Percentiles rank a stretch among this genome's conserved stretches.
Evolutionary conservation across 164 flowering plant genomes (phyloP).

Genomic region (Dillenia turbinata): DNA sequence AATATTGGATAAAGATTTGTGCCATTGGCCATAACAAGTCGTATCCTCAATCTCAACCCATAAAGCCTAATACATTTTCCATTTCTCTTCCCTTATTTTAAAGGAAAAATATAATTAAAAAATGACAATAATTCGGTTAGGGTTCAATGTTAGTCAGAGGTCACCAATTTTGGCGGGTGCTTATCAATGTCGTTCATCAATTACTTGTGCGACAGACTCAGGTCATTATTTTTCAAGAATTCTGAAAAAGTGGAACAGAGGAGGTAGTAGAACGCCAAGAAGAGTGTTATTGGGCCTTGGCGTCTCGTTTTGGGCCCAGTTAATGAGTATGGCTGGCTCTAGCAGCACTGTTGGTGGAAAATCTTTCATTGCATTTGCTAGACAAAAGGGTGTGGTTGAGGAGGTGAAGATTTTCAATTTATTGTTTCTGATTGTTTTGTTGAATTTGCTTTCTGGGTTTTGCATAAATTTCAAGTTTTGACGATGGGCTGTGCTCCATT

Average conservation of each 20-base stretch:
- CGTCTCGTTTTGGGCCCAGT: constrained; percentile 44
- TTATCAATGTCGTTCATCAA: neutral
- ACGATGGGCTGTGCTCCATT: too few species aligned
- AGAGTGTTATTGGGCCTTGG: constrained; percentile 59
- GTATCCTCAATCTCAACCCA: too few species aligned
- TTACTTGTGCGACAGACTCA: neutral
- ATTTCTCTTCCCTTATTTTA: too few species aligned
- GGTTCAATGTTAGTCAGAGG: neutral
- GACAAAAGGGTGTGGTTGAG: constrained; percentile 41
- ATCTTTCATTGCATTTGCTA: constrained; percentile 63
- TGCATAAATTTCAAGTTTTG: too few species aligned
- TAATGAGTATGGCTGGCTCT: constrained; percentile 40
- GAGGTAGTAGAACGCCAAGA: constrained; percentile 24
- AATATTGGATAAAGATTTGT: too few species aligned
- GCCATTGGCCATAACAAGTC: too few species aligned
- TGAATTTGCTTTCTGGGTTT: too few species aligned
- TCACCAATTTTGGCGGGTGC: constrained; percentile 5
- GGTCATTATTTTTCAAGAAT: constrained; percentile 3
- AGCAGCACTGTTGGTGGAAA: constrained; percentile 27
- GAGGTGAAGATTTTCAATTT: constrained; percentile 30
- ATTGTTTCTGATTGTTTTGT: too few species aligned
- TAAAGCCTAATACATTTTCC: too few species aligned
- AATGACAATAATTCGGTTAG: neutral
- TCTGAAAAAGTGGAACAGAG: constrained; percentile 11
- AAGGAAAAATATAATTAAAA: too few species aligned